Evolutionary conservation across 768 basidiomycete genomes (phyloP).

Genomic region (Gloeostereum incarnatum): DNA sequence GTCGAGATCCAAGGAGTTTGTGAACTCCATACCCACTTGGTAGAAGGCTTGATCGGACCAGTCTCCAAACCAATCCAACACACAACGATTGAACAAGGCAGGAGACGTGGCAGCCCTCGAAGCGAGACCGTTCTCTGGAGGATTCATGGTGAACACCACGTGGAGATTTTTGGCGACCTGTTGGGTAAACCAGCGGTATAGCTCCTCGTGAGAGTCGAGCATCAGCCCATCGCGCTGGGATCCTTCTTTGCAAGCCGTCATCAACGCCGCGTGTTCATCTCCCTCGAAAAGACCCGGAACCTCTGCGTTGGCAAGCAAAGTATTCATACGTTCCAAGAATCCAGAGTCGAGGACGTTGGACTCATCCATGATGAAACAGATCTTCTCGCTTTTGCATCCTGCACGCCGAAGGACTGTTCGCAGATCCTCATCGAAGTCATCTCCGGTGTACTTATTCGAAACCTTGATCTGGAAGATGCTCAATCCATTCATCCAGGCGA

Average conservation of each 20-base stretch:
- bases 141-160: constrained; percentile 99
- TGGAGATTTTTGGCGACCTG: constrained; percentile 98
- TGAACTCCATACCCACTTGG: constrained; percentile 97
- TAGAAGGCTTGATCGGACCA: constrained; percentile 99
- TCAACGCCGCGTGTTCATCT: constrained; percentile 95
- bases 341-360: constrained; percentile 99
- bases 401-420: constrained; percentile 90
- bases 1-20: constrained; percentile 88
- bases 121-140: constrained; percentile 90
- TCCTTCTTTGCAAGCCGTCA: constrained; percentile 99
- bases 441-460: constrained; percentile 97
- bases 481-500: constrained; percentile 99
- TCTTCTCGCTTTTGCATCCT: constrained; percentile 98
- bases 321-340: constrained; percentile 99
- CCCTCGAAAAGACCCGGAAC: constrained; percentile 99
- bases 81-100: constrained; percentile 97
- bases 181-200: constrained; percentile 98
- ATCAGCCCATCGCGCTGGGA: constrained; percentile 98
- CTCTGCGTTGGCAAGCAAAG: constrained; percentile 97
- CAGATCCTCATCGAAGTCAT: constrained; percentile 97
- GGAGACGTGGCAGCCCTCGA: constrained; percentile 96
- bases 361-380: constrained; percentile 99
- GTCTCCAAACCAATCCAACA: constrained; percentile 98
- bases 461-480: constrained; percentile 99
- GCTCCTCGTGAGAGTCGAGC: constrained; percentile 95